phyloP scores from a whole-genome alignment of 208 protist genomes.

The Trypanosoma cruzi region DNA sequence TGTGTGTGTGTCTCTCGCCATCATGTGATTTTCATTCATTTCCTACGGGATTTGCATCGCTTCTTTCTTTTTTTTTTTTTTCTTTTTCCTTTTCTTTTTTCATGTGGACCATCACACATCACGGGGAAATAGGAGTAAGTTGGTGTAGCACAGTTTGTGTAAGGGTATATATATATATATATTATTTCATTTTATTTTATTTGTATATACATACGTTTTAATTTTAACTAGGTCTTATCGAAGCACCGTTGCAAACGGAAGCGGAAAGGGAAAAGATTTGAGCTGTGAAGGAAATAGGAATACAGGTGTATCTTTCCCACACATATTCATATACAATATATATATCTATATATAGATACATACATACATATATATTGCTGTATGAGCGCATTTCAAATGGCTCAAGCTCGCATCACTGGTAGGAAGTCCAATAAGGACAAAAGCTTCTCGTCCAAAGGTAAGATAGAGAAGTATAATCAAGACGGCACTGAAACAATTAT shows the following conservation, averaged over 20 bases:
- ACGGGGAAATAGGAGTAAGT: background rate
- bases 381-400: constrained; percentile 15
- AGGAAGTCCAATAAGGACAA: constrained; percentile 51
- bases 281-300: too few species aligned
- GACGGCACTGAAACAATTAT: constrained; percentile 81
- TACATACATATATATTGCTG: constrained; percentile 1
- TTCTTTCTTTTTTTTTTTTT: background rate
- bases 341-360: background rate
- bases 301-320: too few species aligned
- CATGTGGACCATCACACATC: background rate
- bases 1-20: too few species aligned
- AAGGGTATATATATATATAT: too few species aligned
- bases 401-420: background rate
- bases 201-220: too few species aligned
- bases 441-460: constrained; percentile 75
- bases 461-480: constrained; percentile 81
- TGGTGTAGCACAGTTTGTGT: too few species aligned
- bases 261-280: too few species aligned
- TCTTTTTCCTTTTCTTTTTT: background rate
- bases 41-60: background rate
- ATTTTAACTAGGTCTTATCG: too few species aligned
- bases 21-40: background rate
- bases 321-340: constrained; percentile 5
- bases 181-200: too few species aligned
- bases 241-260: too few species aligned